Base-by-base conservation (phyloP, 1,139 yeast genomes). In the Geotrichum restrictum region DNA sequence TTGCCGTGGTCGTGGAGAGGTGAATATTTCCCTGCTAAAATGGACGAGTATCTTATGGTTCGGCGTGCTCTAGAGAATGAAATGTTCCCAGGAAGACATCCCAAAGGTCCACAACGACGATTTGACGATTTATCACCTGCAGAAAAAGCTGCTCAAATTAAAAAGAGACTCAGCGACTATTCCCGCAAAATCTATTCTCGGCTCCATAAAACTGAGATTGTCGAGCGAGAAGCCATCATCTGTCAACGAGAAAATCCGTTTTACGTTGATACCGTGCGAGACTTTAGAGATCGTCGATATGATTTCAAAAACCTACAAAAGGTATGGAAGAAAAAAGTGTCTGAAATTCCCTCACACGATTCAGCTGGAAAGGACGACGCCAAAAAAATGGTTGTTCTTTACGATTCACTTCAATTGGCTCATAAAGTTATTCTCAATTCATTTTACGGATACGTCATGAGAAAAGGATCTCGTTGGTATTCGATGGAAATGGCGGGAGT, bases 401-500 rank as follows among this genome's bases (percentile, higher is more conserved):
- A 91, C 67, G 98, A 94, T 65, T 93, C 98, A 1, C 75, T 94
- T 59, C 99, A 94, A 71, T 76, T 94, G 59, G 98, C 98, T 0
- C 98, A 94, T 68, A 94, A 94, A 65, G 98, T 93, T 64, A 94
- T 94, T 72, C 76, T 94, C 63, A 94, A 94, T 65, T 93, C 98
- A 0, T 94, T 94, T 66, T 94, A 94, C 63, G 99, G 99, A 45
- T 94, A 94, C 65, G 98, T 93, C 21, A 94, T 94, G 98, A 80
- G 99, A 71, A 94, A 93, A 65, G 99, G 98, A 34, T 91, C 98
- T 0, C 78, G 99, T 57, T 94, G 99, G 99, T 94, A 91, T 64
- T 93, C 98, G 0, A 91, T 94, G 95, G 98, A 93, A 69, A 94
- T 94, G 98, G 99, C 98, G 0, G 99, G 98, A 57, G 95, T 94